These are phyloP conservation scores for Grigorovia transvaalensis DNA, from an alignment of 805 yeast genomes.

Conservation along the genomic window DNA sequence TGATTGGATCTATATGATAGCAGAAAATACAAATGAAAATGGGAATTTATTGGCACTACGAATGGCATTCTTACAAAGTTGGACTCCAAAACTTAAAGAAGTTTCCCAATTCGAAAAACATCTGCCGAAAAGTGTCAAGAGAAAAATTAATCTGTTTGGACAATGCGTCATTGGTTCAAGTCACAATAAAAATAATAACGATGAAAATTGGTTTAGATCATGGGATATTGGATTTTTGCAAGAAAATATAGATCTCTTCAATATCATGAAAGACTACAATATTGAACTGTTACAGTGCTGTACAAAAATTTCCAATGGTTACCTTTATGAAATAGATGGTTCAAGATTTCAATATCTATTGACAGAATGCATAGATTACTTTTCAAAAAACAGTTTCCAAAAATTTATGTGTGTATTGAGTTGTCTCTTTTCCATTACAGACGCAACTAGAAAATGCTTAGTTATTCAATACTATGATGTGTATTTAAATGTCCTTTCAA, in stretches of 20 bases:
- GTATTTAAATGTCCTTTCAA: conserved; percentile 44
- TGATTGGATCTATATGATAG: conserved; percentile 15
- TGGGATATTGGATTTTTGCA: conserved; percentile 16
- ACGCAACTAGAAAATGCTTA: conserved; percentile 47
- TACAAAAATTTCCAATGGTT: conserved; percentile 6
- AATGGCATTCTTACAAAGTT: conserved; percentile 16
- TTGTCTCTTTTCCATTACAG: conserved; percentile 18
- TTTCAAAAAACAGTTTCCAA: conserved; percentile 13
- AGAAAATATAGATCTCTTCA: conserved; percentile 6
- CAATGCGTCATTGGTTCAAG: conserved; percentile 18
- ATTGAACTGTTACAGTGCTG: conserved; percentile 12
- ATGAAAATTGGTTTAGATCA: conserved; percentile 16
- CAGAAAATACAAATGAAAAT: conserved; percentile 5
- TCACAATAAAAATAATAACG: conserved; percentile 6
- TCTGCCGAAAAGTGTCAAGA: not conserved
- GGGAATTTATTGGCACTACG: conserved; percentile 12
- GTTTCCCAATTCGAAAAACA: not conserved
- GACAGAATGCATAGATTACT: conserved; percentile 12
- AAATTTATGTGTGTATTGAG: conserved; percentile 16
- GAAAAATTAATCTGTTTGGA: conserved; percentile 21
- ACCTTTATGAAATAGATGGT: conserved; percentile 28
- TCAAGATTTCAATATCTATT: conserved; percentile 34
- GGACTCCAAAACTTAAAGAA: conserved; percentile 11
- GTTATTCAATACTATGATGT: conserved; percentile 64
- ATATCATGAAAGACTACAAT: conserved; percentile 17